Evolutionary conservation across 768 basidiomycete species (phyloP), one percentile per base, ranked within the genome.

Genomic region (Leccinum sublutescens): DNA sequence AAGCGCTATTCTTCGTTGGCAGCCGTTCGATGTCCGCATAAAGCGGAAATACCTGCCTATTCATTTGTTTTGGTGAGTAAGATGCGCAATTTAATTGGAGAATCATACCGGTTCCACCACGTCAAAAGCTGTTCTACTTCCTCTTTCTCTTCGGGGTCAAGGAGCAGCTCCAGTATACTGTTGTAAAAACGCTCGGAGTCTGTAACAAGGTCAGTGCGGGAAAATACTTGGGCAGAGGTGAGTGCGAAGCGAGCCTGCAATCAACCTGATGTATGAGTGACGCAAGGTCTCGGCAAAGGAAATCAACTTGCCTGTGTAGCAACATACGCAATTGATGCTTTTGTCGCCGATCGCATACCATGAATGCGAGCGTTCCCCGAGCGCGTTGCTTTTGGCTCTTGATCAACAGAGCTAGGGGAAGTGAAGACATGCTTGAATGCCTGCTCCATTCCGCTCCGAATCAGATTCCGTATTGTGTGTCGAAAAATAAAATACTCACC

Each of bases 151-250:
- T 29, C 53, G 4, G 19, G 25, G 25, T 54, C 53, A n/a, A 23
- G 4, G 1, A 54, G 17, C 2, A 54, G 12, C 21, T 54, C 53
- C 6, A 54, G 8, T 10, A 54, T 54, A 21, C 21, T 40, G 53
- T 19, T n/a, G n/a, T 54, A 54, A 23, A 54, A 54, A 14, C 53
- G 40, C 19, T 54, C 53, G 2, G 53, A 54, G n/a, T 54, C 40
- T 10, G 40, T 54, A 8, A 31, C 29, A 5, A 54, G 53, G 36
- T 54, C 43, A 17, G 53, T 54, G 17, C 43, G 40, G 6, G 53
- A 54, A 23, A 54, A 54, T 3, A 43, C 43, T 43, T 43, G 43
- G 2, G 43, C 43, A 29, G 27, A 29, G 27, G 27, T 29, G 27
- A 29, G 27, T 29, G 27, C 27, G 27, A 29, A 29, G 27, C 31